Conservation (phyloP, 1,139 yeast species). For the Protomyces inundatus region DNA sequence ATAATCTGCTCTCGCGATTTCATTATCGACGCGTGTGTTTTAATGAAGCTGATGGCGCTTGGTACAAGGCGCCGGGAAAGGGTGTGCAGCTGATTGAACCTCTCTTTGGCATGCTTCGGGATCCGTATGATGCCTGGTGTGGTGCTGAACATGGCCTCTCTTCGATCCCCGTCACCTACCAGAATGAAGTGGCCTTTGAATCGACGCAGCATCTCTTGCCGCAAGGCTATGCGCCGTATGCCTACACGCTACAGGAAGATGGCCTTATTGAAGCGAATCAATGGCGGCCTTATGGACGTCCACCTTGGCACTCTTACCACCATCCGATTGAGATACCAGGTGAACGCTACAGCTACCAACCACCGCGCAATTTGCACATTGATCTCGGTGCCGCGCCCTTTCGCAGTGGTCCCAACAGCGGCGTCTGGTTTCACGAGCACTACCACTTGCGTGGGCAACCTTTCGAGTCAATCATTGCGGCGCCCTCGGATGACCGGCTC, state of each 20-base stretch:
- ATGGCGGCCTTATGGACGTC: slow-evolving; percentile 13
- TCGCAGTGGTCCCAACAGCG: slow-evolving; percentile 1
- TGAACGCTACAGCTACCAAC: background rate
- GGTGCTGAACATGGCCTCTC: background rate
- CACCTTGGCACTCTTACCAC: slow-evolving; percentile 21
- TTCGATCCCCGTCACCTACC: background rate
- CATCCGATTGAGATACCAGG: background rate
- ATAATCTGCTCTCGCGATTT: slow-evolving; percentile 9
- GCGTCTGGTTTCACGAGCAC: slow-evolving; percentile 8
- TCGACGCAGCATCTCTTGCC: slow-evolving; percentile 9
- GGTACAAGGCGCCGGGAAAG: background rate
- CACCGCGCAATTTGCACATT: background rate
- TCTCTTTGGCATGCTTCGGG: slow-evolving; percentile 22
- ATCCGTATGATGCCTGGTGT: slow-evolving; percentile 14
- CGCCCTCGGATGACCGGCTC: background rate
- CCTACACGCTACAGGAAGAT: background rate
- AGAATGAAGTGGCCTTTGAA: background rate
- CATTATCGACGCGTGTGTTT: slow-evolving; percentile 11
- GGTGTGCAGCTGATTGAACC: slow-evolving; percentile 23
- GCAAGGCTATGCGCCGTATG: slow-evolving; percentile 17
- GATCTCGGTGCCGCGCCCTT: slow-evolving; percentile 18
- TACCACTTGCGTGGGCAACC: slow-evolving; percentile 17
- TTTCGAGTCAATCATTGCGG: slow-evolving; percentile 13
- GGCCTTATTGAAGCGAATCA: background rate
- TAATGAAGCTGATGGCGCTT: background rate